Evolutionary conservation across 352 stramenopile species (phyloP).

Genomic region (Achlya hypogyna): DNA sequence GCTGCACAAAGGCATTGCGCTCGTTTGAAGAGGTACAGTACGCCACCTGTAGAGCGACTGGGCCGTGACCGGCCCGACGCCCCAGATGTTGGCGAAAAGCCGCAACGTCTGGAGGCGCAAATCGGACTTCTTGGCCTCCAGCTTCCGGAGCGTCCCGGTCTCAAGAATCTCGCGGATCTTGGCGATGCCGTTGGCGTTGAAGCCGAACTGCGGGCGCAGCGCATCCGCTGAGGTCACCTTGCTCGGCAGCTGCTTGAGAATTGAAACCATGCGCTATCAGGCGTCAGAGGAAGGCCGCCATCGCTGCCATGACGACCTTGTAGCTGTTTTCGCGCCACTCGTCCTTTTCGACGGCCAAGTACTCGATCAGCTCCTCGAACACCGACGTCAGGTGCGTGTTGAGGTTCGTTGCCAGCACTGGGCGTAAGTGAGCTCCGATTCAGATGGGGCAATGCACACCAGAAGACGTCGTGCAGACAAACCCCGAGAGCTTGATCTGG

Average conservation of each 20-base stretch:
- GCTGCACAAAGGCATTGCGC: constrained; percentile 20
- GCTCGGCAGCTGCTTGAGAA: constrained; percentile 51
- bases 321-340: constrained; percentile 77
- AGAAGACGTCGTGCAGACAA: constrained; percentile 66
- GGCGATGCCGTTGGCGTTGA: constrained; percentile 23
- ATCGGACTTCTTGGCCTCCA: constrained; percentile 72
- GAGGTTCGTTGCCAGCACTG: constrained; percentile 57
- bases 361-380: constrained; percentile 75
- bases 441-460: constrained; percentile 26
- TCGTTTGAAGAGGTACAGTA: constrained; percentile 1
- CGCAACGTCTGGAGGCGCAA: constrained; percentile 44
- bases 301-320: constrained; percentile 52
- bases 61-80: constrained; percentile 65
- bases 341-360: constrained; percentile 60
- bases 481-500: constrained; percentile 40
- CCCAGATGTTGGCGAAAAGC: constrained; percentile 62
- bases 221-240: constrained; percentile 50
- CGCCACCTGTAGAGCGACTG: constrained; percentile 60
- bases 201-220: constrained; percentile 29
- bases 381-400: constrained; percentile 70
- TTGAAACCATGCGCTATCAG: constrained; percentile 71
- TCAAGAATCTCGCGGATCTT: constrained; percentile 74
- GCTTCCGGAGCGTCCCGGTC: constrained; percentile 60
- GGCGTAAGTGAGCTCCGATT: not conserved
- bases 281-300: too few species aligned